Conservation (phyloP, 169 alveolate species). For the Hepatocystis sp. region DNA sequence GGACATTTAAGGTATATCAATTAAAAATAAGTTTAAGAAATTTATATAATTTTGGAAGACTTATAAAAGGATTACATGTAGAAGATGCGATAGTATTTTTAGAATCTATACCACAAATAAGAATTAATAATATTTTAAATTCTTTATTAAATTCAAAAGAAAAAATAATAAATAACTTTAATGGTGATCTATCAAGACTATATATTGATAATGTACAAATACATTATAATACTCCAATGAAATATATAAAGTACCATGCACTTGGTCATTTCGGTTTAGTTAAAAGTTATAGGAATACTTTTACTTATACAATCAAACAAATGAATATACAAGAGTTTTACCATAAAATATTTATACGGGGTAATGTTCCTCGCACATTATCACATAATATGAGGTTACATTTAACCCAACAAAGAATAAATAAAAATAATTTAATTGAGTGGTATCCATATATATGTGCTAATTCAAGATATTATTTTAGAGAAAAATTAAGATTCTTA, state of each 20-base stretch:
- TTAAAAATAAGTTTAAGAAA: conserved; percentile 84
- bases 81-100: conserved; percentile 88
- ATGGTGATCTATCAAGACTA: conserved; percentile 86
- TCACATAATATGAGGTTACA: conserved; percentile 84
- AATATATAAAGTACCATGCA: conserved; percentile 42
- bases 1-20: conserved; percentile 85
- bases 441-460: conserved; percentile 88
- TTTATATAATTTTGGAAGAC: conserved; percentile 79
- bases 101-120: conserved; percentile 82
- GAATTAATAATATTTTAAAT: conserved; percentile 81
- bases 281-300: conserved; percentile 82
- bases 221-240: conserved; percentile 80
- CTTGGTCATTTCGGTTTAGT: conserved; percentile 83
- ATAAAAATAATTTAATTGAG: conserved; percentile 76
- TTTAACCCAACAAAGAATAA: conserved; percentile 80
- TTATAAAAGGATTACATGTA: conserved; percentile 79
- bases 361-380: conserved; percentile 85
- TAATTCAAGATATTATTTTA: conserved; percentile 79
- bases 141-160: conserved; percentile 81
- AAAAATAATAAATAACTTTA: conserved; percentile 82
- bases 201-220: conserved; percentile 80
- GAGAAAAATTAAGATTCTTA: conserved; percentile 73
- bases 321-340: conserved; percentile 88
- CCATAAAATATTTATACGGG: conserved; percentile 84
- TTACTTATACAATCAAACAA: conserved; percentile 84